A percentile compares a stretch with the other conserved stretches of the same genome.
These are phyloP conservation scores for Aspergillus saccharolyticus DNA, from an alignment of 495 filamentous ascomycete genomes.

Conservation along the genomic window DNA sequence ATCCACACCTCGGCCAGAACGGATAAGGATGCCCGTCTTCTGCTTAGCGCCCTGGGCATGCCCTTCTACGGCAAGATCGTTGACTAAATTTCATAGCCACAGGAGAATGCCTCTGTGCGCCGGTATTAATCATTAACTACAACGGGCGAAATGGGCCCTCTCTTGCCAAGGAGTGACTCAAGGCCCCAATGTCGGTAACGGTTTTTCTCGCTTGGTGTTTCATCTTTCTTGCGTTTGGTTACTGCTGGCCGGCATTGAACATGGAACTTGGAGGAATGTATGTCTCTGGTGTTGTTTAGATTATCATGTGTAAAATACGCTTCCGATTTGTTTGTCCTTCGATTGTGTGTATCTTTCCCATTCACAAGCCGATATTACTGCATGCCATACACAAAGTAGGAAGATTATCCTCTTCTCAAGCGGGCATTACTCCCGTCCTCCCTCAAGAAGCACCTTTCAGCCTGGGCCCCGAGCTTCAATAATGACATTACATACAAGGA, in stretches of 20 bases:
- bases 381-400: background rate
- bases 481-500: background rate
- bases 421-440: too few relatives aligned
- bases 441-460: too few relatives aligned
- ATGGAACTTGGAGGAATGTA: slow-evolving; percentile 13
- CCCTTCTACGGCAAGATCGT: slow-evolving; percentile 75
- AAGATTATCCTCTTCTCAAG: background rate
- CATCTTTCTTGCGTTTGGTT: background rate
- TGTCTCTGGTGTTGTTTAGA: slow-evolving; percentile 6
- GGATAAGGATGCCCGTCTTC: slow-evolving; percentile 82
- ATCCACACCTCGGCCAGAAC: slow-evolving; percentile 84
- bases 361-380: background rate
- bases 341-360: slow-evolving; percentile 12
- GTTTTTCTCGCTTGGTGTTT: too few relatives aligned
- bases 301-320: slow-evolving; percentile 23
- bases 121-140: too few relatives aligned
- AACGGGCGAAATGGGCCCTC: too few relatives aligned
- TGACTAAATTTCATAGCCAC: slow-evolving; percentile 31
- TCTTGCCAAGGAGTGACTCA: too few relatives aligned
- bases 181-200: too few relatives aligned
- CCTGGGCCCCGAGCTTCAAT: too few relatives aligned
- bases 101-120: too few relatives aligned
- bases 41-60: slow-evolving; percentile 72
- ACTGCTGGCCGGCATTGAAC: slow-evolving; percentile 2
- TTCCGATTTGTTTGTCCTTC: slow-evolving; percentile 5